A percentile compares a stretch with the other conserved stretches of the same genome.
phyloP scores from a whole-genome alignment of 2,329 filamentous ascomycete species.

The Neonectria magnoliae region DNA sequence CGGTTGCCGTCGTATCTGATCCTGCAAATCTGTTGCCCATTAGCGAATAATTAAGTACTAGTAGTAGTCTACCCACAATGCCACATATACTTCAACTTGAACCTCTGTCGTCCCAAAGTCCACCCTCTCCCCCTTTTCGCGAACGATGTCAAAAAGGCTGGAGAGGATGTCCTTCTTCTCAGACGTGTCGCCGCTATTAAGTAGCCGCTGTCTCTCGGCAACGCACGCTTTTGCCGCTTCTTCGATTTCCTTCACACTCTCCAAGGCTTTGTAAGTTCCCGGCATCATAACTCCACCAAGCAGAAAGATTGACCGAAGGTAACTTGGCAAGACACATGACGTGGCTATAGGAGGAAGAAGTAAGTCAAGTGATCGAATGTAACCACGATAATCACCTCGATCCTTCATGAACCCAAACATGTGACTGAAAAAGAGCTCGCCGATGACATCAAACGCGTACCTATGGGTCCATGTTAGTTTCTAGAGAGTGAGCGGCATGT shows the following conservation, averaged over 20 bases:
- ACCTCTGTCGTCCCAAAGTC: constrained; percentile 3
- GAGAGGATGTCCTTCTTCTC: constrained; percentile 3
- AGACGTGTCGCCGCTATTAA: not conserved
- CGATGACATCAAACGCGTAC: constrained; percentile 21
- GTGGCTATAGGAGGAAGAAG: not conserved
- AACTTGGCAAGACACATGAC: not conserved
- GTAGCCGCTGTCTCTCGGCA: not conserved
- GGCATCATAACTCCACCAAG: not conserved
- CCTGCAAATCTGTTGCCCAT: not conserved
- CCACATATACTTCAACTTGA: not conserved
- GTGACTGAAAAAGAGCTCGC: constrained; percentile 19
- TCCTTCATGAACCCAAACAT: constrained; percentile 21
- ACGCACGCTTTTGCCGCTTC: not conserved
- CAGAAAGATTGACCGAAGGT: not conserved
- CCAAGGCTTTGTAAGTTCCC: not conserved
- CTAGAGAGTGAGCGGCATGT: no score
- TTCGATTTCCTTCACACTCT: not conserved
- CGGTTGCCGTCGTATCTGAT: not conserved
- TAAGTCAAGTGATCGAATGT: constrained; percentile 9
- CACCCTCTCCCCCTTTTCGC: not conserved
- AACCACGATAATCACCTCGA: constrained; percentile 7
- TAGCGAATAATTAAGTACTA: not conserved
- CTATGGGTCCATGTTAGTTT: not conserved
- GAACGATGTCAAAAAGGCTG: not conserved
- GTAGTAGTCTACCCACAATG: not conserved